A percentile compares a stretch with the other conserved stretches of the same genome.
Evolutionary conservation across 2,329 filamentous ascomycete genomes (phyloP).

Genomic region (Exophiala alcalophila): DNA sequence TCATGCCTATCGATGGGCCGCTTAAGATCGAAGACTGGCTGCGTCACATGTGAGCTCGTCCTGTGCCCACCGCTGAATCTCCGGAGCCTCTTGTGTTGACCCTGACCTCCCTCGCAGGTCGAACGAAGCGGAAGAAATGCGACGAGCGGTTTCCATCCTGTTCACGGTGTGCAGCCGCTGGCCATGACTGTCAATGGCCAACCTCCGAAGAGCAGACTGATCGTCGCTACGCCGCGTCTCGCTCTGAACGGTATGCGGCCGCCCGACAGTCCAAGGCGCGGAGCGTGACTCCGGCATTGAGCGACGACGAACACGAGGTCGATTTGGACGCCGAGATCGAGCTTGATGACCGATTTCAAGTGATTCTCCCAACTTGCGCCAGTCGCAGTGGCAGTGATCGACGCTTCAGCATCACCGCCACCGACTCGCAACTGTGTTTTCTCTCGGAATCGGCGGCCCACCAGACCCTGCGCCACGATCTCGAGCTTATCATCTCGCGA

Average conservation of each 20-base stretch:
- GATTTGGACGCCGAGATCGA: no score
- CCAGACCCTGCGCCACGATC: slow-evolving; percentile 11
- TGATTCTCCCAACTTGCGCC: background rate
- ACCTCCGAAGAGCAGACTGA: slow-evolving; percentile 18
- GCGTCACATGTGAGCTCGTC: slow-evolving; percentile 16
- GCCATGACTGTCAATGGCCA: slow-evolving; percentile 19
- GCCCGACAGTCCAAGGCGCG: no score
- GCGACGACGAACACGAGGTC: no score
- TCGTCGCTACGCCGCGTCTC: slow-evolving; percentile 14
- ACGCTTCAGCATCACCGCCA: background rate
- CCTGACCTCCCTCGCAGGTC: slow-evolving; percentile 7
- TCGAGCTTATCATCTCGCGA: slow-evolving; percentile 19
- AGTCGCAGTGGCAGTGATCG: background rate
- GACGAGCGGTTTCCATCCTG: slow-evolving; percentile 15
- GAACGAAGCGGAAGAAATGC: slow-evolving; percentile 21
- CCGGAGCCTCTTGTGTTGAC: background rate
- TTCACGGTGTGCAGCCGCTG: slow-evolving; percentile 10
- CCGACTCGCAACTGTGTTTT: slow-evolving; percentile 9
- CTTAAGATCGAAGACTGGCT: slow-evolving; percentile 23
- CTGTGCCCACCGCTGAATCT: background rate
- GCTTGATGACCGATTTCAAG: slow-evolving; percentile 2
- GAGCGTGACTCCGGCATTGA: no score
- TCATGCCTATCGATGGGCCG: no score
- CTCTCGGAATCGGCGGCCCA: slow-evolving; percentile 15
- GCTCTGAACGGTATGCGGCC: no score